phyloP scores from a whole-genome alignment of 2,329 filamentous ascomycete genomes.

The Xylariaceae sp. region DNA sequence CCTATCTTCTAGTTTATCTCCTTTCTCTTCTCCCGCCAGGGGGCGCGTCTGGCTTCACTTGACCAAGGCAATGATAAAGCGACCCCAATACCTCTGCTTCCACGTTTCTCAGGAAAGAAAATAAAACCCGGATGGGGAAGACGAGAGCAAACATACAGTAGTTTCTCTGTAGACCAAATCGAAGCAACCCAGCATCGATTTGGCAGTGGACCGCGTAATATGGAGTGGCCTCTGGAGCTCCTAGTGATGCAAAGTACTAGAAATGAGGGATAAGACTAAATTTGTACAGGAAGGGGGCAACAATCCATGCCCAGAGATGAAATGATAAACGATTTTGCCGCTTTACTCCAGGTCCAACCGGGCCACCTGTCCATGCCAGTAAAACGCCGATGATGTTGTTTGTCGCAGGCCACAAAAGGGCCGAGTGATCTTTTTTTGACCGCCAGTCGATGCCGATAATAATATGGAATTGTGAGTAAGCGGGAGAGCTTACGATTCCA shows the following conservation, averaged over 20 bases:
- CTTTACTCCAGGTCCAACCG: conserved; percentile 20
- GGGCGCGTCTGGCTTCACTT: conserved; percentile 29
- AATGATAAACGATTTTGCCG: conserved; percentile 15
- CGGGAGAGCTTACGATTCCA: too few relatives aligned
- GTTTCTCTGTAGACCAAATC: conserved; percentile 1
- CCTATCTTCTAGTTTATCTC: conserved; percentile 9
- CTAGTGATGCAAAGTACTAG: too few relatives aligned
- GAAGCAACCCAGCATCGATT: too few relatives aligned
- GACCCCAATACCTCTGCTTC: conserved; percentile 12
- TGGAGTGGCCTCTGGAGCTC: conserved; percentile 1
- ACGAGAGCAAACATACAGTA: conserved; percentile 1
- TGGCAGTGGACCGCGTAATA: too few relatives aligned
- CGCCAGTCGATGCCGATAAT: background rate
- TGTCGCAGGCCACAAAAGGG: background rate
- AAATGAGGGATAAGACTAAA: conserved; percentile 9
- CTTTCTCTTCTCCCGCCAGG: conserved; percentile 17
- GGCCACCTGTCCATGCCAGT: conserved; percentile 21
- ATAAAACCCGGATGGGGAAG: conserved; percentile 1
- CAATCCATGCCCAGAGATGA: conserved; percentile 12
- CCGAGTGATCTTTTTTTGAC: background rate
- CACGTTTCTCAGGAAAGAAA: conserved; percentile 6
- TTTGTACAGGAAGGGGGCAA: conserved; percentile 20
- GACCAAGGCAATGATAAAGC: conserved; percentile 13
- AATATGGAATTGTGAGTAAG: too few relatives aligned
- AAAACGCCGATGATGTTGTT: conserved; percentile 15